Evolutionary conservation across 2,329 filamentous ascomycete genomes (phyloP), one percentile per base, ranked within the genome.

Genomic region (Talaromyces piceae): DNA sequence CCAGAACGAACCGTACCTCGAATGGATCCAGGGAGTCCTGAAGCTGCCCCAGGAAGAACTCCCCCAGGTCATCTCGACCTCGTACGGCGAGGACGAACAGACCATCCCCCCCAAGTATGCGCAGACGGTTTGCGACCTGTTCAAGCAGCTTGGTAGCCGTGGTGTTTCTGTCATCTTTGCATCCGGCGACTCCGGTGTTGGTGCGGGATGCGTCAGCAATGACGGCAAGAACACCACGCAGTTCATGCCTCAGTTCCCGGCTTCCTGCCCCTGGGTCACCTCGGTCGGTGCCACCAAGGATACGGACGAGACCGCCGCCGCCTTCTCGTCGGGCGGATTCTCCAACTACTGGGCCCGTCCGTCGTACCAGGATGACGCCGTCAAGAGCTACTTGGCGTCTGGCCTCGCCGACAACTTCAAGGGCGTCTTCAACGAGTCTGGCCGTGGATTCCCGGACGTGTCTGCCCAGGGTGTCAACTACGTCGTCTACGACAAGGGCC

Each of bases 41-140:
- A 63, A 69, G 20, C 73, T 83, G 20, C 65, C 73, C 1, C 74
- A 80, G 54, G 63, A 71, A 2, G 63, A 78, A n/a, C 70, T 88
- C 0, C 84, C 86, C 0, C 75, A 79, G 3, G 79, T 86, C 16
- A 73, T 88, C 41, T 78, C 77, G 30, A 84, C 82, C 16, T 87
- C 83, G 0, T 88, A 88, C 61, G 83, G 82, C 26, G 82, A 86
- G 57, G 75, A 83, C 41, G 85, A 88, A 63, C 80, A 75, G 27
- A 47, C 28, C 18, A 37, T 43, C 23, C 39, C 39, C 39, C 39
- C 39, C 1, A 68, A 66, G 55, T 84, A 84, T 63, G 76, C 80
- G 56, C 67, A 75, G 56, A 63, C 70, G 3, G 70, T 73, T 54
- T 73, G 70, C 56, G 66, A 67, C 41, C 67, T 72, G 37, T 75